Base-by-base conservation (phyloP, 176 grass and related monocot genomes). In the Carex kokanica region DNA sequence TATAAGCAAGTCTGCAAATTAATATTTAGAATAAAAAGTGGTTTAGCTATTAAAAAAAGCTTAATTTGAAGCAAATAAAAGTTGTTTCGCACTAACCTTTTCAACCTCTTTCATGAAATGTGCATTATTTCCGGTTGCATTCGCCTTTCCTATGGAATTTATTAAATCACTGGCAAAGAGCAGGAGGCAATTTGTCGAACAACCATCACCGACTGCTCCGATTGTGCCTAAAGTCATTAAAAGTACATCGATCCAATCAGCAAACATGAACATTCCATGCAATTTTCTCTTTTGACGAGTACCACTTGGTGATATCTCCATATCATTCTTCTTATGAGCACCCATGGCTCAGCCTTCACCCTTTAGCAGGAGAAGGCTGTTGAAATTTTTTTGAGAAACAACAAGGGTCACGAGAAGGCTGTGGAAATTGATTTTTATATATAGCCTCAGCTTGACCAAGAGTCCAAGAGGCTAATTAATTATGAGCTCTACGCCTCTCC, bases 151-250 rank as follows among this genome's bases (percentile, higher is more conserved):
- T 32, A 98, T 86, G 67, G 86, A 90, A 84, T 98, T 98, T 91
- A 98, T 95, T n/a, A 98, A 89, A 64, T 89, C 85, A 90, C 92
- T 95, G 5, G 93, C 95, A 78, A 98, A 98, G 84, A 98, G 88
- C 75, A 98, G 91, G 41, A 98, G 92, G 57, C 88, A 90, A 68
- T 98, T 98, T 51, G 89, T 91, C 41, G 95, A 94, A 86, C 95
- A 98, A 17, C 95, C 95, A 79, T 98, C 95, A 59, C 87, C 95
- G 24, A 98, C 77, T 59, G 93, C 91, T 0, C 95, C 95, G 15
- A 95, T 82, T 25, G 93, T 93, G 82, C 95, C 95, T 61, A 98
- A 38, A 20, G 55, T 63, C 95, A 95, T 98, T 73, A 98, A 79
- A 74, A 93, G 4, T 13, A 91, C 80, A 70, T 98, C 95, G 56